Conservation (phyloP, 306 rosid genomes). For the Fagus crenata region DNA sequence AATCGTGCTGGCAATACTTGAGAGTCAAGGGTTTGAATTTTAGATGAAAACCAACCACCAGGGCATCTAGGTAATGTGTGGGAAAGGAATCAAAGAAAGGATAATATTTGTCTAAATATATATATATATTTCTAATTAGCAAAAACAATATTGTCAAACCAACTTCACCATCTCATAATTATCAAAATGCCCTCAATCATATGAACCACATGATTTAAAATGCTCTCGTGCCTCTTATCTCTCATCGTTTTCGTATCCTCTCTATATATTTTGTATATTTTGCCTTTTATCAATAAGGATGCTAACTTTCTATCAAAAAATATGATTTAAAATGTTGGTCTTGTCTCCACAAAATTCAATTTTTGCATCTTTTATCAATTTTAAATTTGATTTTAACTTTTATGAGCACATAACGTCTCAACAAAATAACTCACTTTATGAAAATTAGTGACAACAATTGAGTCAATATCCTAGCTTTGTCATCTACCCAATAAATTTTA, state of each 20-base stretch:
- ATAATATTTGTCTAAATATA: not conserved
- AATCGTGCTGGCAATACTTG: not conserved
- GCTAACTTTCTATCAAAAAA: too few species aligned
- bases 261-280: too few species aligned
- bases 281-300: too few species aligned
- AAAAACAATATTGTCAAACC: not conserved
- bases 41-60: not conserved
- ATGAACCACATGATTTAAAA: not conserved
- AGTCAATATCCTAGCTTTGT: not conserved
- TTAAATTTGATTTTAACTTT: not conserved
- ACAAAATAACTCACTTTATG: not conserved
- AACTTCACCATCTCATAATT: not conserved
- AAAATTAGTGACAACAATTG: not conserved
- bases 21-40: not conserved
- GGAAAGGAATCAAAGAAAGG: not conserved
- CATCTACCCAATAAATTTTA: not conserved
- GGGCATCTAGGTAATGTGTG: not conserved
- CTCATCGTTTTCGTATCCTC: not conserved
- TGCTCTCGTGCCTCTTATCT: not conserved
- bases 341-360: not conserved
- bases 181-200: not conserved
- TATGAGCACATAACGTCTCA: not conserved
- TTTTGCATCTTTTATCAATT: not conserved
- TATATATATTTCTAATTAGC: not conserved
- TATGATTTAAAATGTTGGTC: not conserved